Evolutionary conservation across 2,329 filamentous ascomycete species (phyloP).

Genomic region (Trichoderma asperellum): DNA sequence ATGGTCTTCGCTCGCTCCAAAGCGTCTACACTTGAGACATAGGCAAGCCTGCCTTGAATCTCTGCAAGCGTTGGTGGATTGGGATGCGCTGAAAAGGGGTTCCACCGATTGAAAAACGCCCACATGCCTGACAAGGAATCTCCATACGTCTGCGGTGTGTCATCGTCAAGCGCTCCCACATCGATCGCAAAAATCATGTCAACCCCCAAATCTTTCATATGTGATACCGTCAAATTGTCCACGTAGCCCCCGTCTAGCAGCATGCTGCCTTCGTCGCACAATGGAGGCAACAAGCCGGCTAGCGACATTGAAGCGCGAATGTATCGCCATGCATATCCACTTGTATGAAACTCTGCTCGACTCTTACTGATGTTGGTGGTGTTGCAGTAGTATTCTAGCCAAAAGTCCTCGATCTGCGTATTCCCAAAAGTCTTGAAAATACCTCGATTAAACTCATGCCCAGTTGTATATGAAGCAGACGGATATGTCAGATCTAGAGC

Average conservation of each 20-base stretch:
- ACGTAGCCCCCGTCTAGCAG: slow-evolving; percentile 95
- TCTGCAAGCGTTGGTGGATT: slow-evolving; percentile 95
- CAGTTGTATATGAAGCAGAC: slow-evolving; percentile 94
- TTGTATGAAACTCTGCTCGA: slow-evolving; percentile 88
- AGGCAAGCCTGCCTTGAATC: slow-evolving; percentile 92
- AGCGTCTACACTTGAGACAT: slow-evolving; percentile 92
- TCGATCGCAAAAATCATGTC: slow-evolving; percentile 96
- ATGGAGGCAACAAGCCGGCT: slow-evolving; percentile 85
- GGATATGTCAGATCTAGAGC: slow-evolving; percentile 95
- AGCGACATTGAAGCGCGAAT: slow-evolving; percentile 96
- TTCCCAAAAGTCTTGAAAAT: slow-evolving; percentile 99
- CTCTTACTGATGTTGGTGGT: slow-evolving; percentile 98
- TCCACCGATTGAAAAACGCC: slow-evolving; percentile 96
- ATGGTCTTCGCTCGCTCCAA: slow-evolving; percentile 90
- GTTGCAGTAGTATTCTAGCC: slow-evolving; percentile 99
- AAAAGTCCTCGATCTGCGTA: slow-evolving; percentile 97
- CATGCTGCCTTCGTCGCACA: slow-evolving; percentile 97
- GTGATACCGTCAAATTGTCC: slow-evolving; percentile 93
- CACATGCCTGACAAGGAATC: slow-evolving; percentile 94
- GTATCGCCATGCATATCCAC: slow-evolving; percentile 96
- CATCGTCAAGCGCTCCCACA: slow-evolving; percentile 89
- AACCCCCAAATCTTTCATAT: slow-evolving; percentile 94
- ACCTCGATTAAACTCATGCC: slow-evolving; percentile 97
- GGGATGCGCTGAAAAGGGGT: slow-evolving; percentile 83
- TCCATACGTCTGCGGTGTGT: slow-evolving; percentile 88